Percentiles rank a stretch among this genome's conserved stretches.
Conservation (phyloP, 129 eudicot species). For the Tagetes patula region DNA sequence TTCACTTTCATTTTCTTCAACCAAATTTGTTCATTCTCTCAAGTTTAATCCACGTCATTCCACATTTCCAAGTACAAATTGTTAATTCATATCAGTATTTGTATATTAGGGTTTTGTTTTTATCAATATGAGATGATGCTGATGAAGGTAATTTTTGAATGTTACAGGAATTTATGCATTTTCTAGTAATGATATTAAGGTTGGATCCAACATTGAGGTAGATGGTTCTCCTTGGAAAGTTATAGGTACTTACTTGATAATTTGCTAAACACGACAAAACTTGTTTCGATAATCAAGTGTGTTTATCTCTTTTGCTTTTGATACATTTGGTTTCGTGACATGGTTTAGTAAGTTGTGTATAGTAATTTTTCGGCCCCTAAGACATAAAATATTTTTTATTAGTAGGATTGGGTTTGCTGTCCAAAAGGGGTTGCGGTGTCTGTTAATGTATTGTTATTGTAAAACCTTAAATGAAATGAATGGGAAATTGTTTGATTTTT, state of each 20-base stretch:
- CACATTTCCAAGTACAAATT: conserved; percentile 51
- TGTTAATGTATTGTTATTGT: no score
- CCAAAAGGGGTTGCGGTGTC: no score
- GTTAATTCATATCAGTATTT: conserved; percentile 3
- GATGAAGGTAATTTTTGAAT: neutral
- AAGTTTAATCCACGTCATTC: conserved; percentile 35
- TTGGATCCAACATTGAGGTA: conserved; percentile 78
- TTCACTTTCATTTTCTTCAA: conserved; percentile 32
- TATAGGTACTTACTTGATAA: conserved; percentile 40
- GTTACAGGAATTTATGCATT: conserved; percentile 60
- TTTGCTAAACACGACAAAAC: no score
- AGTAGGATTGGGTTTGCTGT: no score
- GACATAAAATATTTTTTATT: no score
- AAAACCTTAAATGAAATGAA: no score
- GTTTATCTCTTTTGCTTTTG: no score
- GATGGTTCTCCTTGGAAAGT: conserved; percentile 86
- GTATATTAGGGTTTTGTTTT: conserved; percentile 14
- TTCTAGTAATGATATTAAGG: conserved; percentile 79
- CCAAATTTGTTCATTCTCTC: conserved; percentile 23
- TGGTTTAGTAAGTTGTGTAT: no score
- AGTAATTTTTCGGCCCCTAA: no score
- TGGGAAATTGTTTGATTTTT: no score
- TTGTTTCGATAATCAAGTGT: no score
- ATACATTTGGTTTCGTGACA: no score
- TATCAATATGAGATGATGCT: neutral